phyloP scores from a whole-genome alignment of 2,329 filamentous ascomycete genomes.

The Aspergillus brunneoviolaceus region DNA sequence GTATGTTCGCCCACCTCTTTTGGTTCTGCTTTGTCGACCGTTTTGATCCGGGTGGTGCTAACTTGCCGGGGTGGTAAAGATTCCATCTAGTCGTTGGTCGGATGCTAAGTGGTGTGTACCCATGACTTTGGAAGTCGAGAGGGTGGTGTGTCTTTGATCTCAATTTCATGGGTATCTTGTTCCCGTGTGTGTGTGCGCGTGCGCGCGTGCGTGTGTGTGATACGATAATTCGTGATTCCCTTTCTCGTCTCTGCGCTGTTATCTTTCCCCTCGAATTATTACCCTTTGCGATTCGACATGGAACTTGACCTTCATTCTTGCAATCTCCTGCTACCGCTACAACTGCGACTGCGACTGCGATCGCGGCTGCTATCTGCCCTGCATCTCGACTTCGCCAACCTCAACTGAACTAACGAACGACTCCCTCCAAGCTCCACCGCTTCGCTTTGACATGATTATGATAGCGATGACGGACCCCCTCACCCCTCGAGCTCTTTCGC shows the following conservation, averaged over 20 bases:
- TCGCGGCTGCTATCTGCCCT: not conserved
- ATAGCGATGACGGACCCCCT: not conserved
- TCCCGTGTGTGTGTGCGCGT: no score
- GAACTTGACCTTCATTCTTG: not conserved
- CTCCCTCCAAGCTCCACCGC: not conserved
- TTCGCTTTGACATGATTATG: not conserved
- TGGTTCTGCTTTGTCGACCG: not conserved
- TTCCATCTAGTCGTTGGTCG: not conserved
- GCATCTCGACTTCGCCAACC: not conserved
- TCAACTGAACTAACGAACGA: not conserved
- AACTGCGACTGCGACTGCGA: not conserved
- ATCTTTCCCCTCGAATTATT: not conserved
- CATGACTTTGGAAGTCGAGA: not conserved
- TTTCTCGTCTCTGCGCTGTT: not conserved
- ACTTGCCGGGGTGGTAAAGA: not conserved
- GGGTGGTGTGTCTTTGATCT: not conserved
- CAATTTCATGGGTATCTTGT: not conserved
- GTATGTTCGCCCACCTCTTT: slow-evolving; percentile 40
- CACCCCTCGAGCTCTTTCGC: no score
- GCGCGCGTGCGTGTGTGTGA: not conserved
- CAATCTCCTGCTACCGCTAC: not conserved
- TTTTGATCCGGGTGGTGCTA: not conserved
- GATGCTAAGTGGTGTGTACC: not conserved
- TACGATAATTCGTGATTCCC: not conserved
- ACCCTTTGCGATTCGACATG: not conserved